These are phyloP conservation scores for Naumovozyma castellii DNA, from an alignment of 805 yeast species.

Conservation along the genomic window DNA sequence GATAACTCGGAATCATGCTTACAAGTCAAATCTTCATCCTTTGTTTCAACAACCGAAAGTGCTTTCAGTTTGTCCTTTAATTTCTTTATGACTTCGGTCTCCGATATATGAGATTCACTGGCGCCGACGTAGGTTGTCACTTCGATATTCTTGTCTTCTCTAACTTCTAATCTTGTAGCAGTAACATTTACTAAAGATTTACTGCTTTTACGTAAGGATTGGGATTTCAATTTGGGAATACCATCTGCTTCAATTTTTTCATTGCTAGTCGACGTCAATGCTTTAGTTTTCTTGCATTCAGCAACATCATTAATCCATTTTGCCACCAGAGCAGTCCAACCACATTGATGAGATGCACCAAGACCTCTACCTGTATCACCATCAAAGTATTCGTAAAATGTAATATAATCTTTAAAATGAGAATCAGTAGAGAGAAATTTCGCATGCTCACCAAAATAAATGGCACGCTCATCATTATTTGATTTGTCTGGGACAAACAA, in stretches of 20 bases:
- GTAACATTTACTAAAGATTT: slow-evolving; percentile 59
- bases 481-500: slow-evolving; percentile 57
- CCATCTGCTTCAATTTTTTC: too few relatives aligned
- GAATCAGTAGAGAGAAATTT: slow-evolving; percentile 54
- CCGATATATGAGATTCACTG: slow-evolving; percentile 2
- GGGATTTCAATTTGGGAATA: slow-evolving; percentile 14
- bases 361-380: slow-evolving; percentile 92
- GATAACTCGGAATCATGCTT: slow-evolving; percentile 2
- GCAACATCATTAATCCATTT: slow-evolving; percentile 77
- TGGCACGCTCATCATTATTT: slow-evolving; percentile 52
- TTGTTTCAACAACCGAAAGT: slow-evolving; percentile 5
- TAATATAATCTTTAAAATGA: slow-evolving; percentile 62
- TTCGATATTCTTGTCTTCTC: slow-evolving; percentile 43
- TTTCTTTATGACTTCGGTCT: slow-evolving; percentile 9
- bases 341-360: slow-evolving; percentile 91
- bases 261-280: too few relatives aligned
- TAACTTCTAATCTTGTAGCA: slow-evolving; percentile 52
- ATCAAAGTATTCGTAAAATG: slow-evolving; percentile 82
- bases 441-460: slow-evolving; percentile 57
- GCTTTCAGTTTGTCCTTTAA: slow-evolving; percentile 10
- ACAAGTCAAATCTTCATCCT: slow-evolving; percentile 2
- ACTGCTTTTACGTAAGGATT: slow-evolving; percentile 56
- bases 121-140: slow-evolving; percentile 5
- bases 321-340: slow-evolving; percentile 92
- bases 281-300: neutral